Evolutionary conservation across 2,329 filamentous ascomycete genomes (phyloP).

Genomic region (Trematosphaeria pertusa): DNA sequence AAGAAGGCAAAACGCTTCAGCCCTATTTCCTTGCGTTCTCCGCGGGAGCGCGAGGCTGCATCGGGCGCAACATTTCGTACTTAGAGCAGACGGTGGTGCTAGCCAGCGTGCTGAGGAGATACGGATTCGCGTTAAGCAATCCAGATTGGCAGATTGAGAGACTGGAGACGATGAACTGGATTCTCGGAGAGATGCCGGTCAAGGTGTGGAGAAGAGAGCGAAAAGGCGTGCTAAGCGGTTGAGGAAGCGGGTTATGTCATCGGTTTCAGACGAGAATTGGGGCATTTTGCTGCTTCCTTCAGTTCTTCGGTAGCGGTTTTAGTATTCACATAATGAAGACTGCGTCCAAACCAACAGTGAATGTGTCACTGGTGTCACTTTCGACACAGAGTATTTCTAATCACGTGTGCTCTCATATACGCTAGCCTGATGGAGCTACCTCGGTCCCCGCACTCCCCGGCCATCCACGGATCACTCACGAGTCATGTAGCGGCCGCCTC

Average conservation of each 20-base stretch:
- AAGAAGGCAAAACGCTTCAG: conserved; percentile 37
- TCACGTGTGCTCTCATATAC: not conserved
- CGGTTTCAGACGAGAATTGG: conserved; percentile 6
- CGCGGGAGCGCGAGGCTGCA: conserved; percentile 37
- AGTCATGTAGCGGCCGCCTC: not conserved
- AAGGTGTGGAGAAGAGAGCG: conserved; percentile 45
- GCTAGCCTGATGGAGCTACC: conserved; percentile 13
- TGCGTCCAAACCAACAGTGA: too few relatives aligned
- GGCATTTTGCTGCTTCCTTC: conserved; percentile 1
- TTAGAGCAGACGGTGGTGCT: conserved; percentile 41
- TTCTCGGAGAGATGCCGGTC: conserved; percentile 47
- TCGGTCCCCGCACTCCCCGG: conserved; percentile 17
- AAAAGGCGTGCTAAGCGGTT: conserved; percentile 17
- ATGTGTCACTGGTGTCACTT: not conserved
- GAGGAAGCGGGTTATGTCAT: conserved; percentile 3
- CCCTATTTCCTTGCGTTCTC: conserved; percentile 41
- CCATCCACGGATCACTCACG: not conserved
- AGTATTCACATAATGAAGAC: not conserved
- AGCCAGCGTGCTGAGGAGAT: conserved; percentile 45
- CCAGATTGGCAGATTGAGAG: conserved; percentile 44
- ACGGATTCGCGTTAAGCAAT: conserved; percentile 47
- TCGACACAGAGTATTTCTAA: not conserved
- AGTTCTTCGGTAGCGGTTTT: too few relatives aligned
- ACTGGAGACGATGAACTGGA: conserved; percentile 48
- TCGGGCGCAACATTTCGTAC: conserved; percentile 41